Evolutionary conservation across 1,284 basidiomycete species (phyloP).

Genomic region (Rugosomyces carneus): DNA sequence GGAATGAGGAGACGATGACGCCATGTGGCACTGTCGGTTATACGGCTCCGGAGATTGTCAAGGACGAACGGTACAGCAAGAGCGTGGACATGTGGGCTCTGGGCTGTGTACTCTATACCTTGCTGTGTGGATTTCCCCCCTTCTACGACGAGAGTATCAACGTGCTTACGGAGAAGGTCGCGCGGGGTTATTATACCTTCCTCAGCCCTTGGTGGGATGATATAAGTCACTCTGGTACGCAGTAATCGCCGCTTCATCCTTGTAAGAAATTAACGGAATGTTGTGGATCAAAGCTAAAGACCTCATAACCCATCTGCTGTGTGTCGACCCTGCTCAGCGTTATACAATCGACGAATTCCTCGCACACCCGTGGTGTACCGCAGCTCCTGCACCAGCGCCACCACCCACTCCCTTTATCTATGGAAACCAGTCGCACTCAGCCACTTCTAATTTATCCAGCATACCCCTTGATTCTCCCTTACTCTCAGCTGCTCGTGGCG

Average conservation of each 20-base stretch:
- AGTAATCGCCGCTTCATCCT: slow-evolving; percentile 8
- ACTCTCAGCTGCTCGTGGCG: slow-evolving; percentile 73
- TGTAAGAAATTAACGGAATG: background rate
- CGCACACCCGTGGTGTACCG: slow-evolving; percentile 92
- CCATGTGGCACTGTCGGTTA: slow-evolving; percentile 99
- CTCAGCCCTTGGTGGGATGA: slow-evolving; percentile 99
- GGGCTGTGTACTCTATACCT: slow-evolving; percentile 96
- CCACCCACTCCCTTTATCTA: slow-evolving; percentile 56
- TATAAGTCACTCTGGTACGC: slow-evolving; percentile 73
- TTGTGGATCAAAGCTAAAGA: slow-evolving; percentile 69
- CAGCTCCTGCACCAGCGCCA: slow-evolving; percentile 53
- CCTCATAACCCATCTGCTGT: slow-evolving; percentile 90
- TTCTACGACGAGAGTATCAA: slow-evolving; percentile 99
- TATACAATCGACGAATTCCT: slow-evolving; percentile 99
- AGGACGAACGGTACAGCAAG: slow-evolving; percentile 98
- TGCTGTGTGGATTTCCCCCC: slow-evolving; percentile 97
- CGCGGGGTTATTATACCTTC: slow-evolving; percentile 96
- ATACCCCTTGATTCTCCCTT: slow-evolving; percentile 88
- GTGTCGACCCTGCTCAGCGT: slow-evolving; percentile 91
- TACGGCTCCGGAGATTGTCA: slow-evolving; percentile 99
- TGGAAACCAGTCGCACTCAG: slow-evolving; percentile 21
- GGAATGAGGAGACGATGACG: slow-evolving; percentile 99
- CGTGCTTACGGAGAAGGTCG: slow-evolving; percentile 97
- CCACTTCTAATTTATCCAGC: slow-evolving; percentile 16
- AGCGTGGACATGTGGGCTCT: slow-evolving; percentile 99